Percentiles rank a stretch among this genome's conserved stretches.
phyloP scores from a whole-genome alignment of 164 flowering plant species.

The Cinnamomum chago region DNA sequence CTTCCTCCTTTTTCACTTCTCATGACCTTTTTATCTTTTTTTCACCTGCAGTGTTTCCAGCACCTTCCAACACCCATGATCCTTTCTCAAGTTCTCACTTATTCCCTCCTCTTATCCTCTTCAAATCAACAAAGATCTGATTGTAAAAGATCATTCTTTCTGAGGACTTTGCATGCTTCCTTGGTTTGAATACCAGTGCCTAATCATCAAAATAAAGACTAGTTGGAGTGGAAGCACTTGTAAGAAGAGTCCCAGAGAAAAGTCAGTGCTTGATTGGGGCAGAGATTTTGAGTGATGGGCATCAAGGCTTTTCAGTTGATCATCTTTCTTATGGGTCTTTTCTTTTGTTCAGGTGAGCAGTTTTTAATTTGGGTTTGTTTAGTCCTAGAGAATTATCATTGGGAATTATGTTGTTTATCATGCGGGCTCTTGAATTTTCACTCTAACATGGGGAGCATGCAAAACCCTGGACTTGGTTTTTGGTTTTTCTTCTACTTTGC shows the following conservation, averaged over 20 bases:
- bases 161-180: constrained; percentile 25
- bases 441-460: neutral
- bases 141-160: constrained; percentile 32
- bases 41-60: constrained; percentile 60
- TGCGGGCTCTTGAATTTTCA: neutral
- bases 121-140: constrained; percentile 44
- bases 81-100: constrained; percentile 39
- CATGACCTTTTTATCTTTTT: constrained; percentile 27
- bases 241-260: constrained; percentile 12
- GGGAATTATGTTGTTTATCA: neutral
- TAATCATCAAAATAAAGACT: constrained; percentile 3
- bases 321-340: constrained; percentile 24
- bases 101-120: constrained; percentile 21
- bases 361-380: neutral
- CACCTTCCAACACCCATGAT: constrained; percentile 39
- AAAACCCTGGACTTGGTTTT: neutral
- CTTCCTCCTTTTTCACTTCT: constrained; percentile 18
- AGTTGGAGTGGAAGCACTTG: neutral
- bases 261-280: neutral
- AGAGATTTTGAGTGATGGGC: constrained; percentile 28
- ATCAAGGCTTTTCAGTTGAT: constrained; percentile 12
- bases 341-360: constrained; percentile 47
- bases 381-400: neutral
- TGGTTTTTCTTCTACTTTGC: neutral
- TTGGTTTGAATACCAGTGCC: constrained; percentile 12